Conservation (phyloP, 306 rosid species). For the Mimosa bimucronata region DNA sequence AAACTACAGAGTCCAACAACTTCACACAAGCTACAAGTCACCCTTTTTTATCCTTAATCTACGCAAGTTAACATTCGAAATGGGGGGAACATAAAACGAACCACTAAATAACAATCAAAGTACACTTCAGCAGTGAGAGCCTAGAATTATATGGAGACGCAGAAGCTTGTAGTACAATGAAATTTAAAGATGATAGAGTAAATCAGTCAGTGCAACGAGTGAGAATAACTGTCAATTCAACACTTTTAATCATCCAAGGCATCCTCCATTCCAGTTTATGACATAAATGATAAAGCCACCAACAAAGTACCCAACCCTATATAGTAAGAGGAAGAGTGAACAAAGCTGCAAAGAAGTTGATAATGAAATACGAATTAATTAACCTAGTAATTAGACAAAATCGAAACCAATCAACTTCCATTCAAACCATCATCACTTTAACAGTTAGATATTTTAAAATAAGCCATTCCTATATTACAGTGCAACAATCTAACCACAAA, state of each 20-base stretch:
- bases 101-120: not conserved
- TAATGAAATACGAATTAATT: not conserved
- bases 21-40: not conserved
- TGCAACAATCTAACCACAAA: not conserved
- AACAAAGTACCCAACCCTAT: not conserved
- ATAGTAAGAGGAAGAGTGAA: not conserved
- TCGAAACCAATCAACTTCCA: no score
- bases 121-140: not conserved
- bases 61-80: not conserved
- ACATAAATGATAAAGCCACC: no score
- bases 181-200: no score
- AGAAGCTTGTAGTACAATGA: no score
- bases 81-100: not conserved
- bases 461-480: not conserved
- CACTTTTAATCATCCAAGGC: not conserved
- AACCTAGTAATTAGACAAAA: not conserved
- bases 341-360: not conserved
- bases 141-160: not conserved
- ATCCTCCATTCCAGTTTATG: not conserved
- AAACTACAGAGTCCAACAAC: not conserved
- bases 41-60: not conserved
- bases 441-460: not conserved
- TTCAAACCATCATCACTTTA: not conserved
- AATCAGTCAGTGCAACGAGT: no score
- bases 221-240: not conserved